A percentile compares a stretch with the other conserved stretches of the same genome.
These are phyloP conservation scores for Geranium rotundifolium DNA, from an alignment of 345 rosid species.

Conservation along the genomic window DNA sequence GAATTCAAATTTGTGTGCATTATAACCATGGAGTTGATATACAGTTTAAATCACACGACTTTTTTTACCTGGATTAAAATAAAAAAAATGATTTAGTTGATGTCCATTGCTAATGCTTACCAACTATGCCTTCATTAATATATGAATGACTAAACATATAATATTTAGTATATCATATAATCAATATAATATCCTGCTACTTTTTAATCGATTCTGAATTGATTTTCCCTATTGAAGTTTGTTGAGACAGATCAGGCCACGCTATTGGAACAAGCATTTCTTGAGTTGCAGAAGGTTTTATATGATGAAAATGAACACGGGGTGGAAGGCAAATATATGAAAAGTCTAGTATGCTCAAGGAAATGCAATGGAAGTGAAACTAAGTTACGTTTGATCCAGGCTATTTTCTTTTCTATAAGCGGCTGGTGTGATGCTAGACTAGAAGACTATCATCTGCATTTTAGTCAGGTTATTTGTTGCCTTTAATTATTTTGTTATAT, in stretches of 20 bases:
- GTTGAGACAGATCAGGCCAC: slow-evolving; percentile 51
- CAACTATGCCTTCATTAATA: not conserved
- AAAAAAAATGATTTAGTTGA: no score
- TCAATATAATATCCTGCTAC: not conserved
- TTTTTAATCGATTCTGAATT: not conserved
- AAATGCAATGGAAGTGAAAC: slow-evolving; percentile 25
- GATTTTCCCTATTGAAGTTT: slow-evolving; percentile 43
- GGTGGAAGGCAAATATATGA: slow-evolving; percentile 51
- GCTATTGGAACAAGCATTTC: slow-evolving; percentile 50
- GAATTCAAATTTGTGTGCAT: not conserved
- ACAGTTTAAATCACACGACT: not conserved
- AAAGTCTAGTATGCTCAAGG: slow-evolving; percentile 45
- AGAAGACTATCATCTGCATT: slow-evolving; percentile 82
- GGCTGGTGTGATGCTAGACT: slow-evolving; percentile 64
- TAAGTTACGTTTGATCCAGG: slow-evolving; percentile 38
- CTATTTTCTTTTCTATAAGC: slow-evolving; percentile 51
- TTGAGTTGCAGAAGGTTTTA: slow-evolving; percentile 47
- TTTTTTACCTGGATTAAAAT: not conserved
- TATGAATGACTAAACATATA: no score
- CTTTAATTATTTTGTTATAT: slow-evolving; percentile 6
- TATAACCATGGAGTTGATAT: not conserved
- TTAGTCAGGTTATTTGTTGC: slow-evolving; percentile 49
- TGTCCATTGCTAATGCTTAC: not conserved
- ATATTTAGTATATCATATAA: not conserved
- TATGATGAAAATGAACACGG: slow-evolving; percentile 28